A percentile compares a stretch with the other conserved stretches of the same genome.
Evolutionary conservation across 352 stramenopile species (phyloP).

Genomic region (Globisporangium cystogenes): DNA sequence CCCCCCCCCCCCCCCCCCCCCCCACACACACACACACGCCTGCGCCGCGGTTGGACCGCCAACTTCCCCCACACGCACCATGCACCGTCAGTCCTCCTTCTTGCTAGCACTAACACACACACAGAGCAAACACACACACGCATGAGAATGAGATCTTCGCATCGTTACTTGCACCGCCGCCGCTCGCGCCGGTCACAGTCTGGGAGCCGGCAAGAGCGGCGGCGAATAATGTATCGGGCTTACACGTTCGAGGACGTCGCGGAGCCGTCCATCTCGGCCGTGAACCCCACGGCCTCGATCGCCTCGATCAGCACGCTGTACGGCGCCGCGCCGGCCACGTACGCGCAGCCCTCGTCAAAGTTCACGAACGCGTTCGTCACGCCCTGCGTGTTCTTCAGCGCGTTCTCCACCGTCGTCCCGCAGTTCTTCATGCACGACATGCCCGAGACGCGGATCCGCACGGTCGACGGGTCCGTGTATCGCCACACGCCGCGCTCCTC

Average conservation of each 20-base stretch:
- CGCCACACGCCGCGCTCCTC: constrained; percentile 66
- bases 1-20: too few relatives aligned
- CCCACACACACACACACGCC: too few relatives aligned
- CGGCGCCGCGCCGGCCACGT: constrained; percentile 57
- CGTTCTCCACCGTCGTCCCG: constrained; percentile 73
- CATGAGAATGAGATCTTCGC: constrained; percentile 1
- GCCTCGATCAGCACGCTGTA: constrained; percentile 48
- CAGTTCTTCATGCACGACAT: constrained; percentile 91
- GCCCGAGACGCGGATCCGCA: constrained; percentile 76
- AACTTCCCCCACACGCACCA: neutral
- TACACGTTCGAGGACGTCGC: constrained; percentile 47
- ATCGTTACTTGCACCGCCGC: neutral
- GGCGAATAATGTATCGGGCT: constrained; percentile 18
- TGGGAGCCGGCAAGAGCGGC: constrained; percentile 1
- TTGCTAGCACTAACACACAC: neutral
- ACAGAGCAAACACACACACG: neutral
- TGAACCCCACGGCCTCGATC: constrained; percentile 65
- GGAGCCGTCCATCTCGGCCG: constrained; percentile 36
- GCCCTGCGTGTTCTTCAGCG: constrained; percentile 39
- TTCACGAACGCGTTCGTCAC: constrained; percentile 75
- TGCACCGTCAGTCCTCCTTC: constrained; percentile 1
- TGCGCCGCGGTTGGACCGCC: too few relatives aligned
- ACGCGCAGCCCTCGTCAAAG: constrained; percentile 69
- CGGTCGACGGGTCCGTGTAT: constrained; percentile 63
- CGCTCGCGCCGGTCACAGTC: neutral